phyloP scores from a whole-genome alignment of 2,329 filamentous ascomycete genomes.

The Juglanconis sp. region DNA sequence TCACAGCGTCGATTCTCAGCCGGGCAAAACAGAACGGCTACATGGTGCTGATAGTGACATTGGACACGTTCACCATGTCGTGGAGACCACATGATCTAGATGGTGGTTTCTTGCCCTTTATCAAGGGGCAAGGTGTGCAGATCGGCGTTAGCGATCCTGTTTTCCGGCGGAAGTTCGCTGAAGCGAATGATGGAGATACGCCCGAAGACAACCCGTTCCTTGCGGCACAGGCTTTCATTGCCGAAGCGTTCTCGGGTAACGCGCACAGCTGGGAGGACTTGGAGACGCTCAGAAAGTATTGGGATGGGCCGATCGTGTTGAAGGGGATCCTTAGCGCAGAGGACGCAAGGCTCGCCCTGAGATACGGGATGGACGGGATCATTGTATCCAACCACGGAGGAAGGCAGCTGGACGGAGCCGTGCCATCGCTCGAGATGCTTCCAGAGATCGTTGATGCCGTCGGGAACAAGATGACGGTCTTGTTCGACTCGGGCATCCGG shows the following conservation, averaged over 20 bases:
- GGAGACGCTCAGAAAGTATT: constrained; percentile 53
- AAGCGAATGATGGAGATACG: constrained; percentile 41
- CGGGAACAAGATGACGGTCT: constrained; percentile 54
- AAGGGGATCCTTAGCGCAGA: constrained; percentile 55
- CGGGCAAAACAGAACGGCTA: constrained; percentile 62
- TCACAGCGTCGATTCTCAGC: constrained; percentile 61
- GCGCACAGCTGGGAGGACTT: constrained; percentile 62
- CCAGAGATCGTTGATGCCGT: constrained; percentile 61
- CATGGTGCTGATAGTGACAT: constrained; percentile 65
- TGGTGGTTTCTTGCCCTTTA: constrained; percentile 57
- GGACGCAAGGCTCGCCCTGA: constrained; percentile 44
- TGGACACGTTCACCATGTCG: constrained; percentile 67
- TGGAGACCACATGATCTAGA: constrained; percentile 71
- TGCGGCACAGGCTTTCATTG: constrained; percentile 53
- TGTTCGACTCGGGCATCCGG: constrained; percentile 59
- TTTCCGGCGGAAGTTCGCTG: constrained; percentile 56
- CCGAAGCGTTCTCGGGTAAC: constrained; percentile 48
- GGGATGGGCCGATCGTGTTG: constrained; percentile 61
- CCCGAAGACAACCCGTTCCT: constrained; percentile 45
- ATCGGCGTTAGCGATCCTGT: constrained; percentile 67
- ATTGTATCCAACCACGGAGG: constrained; percentile 58
- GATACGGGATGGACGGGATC: constrained; percentile 46
- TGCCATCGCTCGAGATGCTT: constrained; percentile 53
- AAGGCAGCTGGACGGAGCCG: constrained; percentile 54
- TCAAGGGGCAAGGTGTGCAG: constrained; percentile 54